phyloP scores from a whole-genome alignment of 805 yeast species.

The Metschnikowia baotianmanensis region DNA sequence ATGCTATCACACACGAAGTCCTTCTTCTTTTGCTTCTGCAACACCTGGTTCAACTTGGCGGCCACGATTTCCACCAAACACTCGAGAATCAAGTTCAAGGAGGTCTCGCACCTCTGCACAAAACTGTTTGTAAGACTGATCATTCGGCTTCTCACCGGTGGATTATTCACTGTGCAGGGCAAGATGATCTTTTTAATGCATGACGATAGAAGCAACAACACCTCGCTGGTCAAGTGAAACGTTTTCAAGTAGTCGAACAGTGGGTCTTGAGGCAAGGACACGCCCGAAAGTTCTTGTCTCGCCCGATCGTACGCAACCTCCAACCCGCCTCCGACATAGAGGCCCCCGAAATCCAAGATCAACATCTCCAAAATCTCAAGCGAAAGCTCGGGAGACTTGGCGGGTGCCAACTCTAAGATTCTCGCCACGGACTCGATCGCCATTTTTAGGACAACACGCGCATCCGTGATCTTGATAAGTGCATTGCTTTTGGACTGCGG shows the following conservation, averaged over 20 bases:
- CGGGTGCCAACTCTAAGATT: conserved; percentile 68
- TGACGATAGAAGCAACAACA: conserved; percentile 63
- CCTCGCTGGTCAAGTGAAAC: conserved; percentile 54
- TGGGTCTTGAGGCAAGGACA: conserved; percentile 26
- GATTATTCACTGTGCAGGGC: conserved; percentile 66
- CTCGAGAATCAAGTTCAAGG: conserved; percentile 60
- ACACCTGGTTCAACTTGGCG: conserved; percentile 43
- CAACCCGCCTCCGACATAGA: conserved; percentile 71
- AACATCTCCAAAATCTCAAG: conserved; percentile 66
- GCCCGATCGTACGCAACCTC: conserved; percentile 61
- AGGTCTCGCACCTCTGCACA: conserved; percentile 58
- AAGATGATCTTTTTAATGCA: conserved; percentile 71
- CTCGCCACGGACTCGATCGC: conserved; percentile 75
- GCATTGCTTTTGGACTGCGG: conserved; percentile 17
- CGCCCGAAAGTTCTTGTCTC: conserved; percentile 31
- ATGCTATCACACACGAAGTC: conserved; percentile 55
- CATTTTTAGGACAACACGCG: conserved; percentile 65
- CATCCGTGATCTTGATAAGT: conserved; percentile 41
- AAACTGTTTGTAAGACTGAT: conserved; percentile 60
- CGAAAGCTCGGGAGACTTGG: conserved; percentile 58
- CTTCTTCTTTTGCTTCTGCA: conserved; percentile 68
- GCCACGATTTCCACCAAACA: conserved; percentile 56
- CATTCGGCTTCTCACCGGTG: conserved; percentile 56
- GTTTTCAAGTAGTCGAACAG: conserved; percentile 48
- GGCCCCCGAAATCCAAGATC: conserved; percentile 65